phyloP scores from a whole-genome alignment of 441 rosid species.

The Cnidoscolus chayamansa region DNA sequence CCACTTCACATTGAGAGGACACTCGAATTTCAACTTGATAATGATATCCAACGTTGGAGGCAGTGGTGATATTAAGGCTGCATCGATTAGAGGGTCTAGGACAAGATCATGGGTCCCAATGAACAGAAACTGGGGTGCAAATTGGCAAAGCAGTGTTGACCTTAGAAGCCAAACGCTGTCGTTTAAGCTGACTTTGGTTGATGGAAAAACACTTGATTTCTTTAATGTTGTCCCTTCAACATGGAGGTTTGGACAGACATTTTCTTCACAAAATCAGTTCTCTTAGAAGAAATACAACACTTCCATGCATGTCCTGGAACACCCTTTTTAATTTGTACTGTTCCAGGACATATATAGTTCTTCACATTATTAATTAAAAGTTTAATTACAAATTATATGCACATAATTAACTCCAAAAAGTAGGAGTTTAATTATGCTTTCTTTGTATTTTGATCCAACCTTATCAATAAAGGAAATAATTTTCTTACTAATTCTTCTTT shows the following conservation, averaged over 20 bases:
- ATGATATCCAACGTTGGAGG: conserved; percentile 75
- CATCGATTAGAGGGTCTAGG: conserved; percentile 58
- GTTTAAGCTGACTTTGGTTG: conserved; percentile 54
- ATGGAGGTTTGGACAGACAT: conserved; percentile 82
- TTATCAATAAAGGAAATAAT: background rate
- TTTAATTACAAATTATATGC: background rate
- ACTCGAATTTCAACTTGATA: conserved; percentile 65
- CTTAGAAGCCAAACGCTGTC: conserved; percentile 54
- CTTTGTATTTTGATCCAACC: background rate
- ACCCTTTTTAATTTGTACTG: conserved; percentile 16
- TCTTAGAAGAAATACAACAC: background rate
- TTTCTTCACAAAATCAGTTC: conserved; percentile 57
- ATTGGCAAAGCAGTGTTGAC: conserved; percentile 68
- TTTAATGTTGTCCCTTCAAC: conserved; percentile 56
- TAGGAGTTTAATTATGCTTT: background rate
- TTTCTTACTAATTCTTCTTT: no score
- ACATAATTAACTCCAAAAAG: background rate
- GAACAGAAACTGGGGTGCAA: conserved; percentile 77
- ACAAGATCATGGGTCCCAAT: conserved; percentile 50
- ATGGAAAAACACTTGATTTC: conserved; percentile 47
- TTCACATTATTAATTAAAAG: no score
- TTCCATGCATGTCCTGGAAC: conserved; percentile 16
- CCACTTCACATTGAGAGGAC: conserved; percentile 74
- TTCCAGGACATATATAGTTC: conserved; percentile 12
- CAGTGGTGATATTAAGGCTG: conserved; percentile 59